These are phyloP conservation scores for Aspergillus nidulans DNA, from an alignment of 495 filamentous ascomycete species.

Conservation along the genomic window DNA sequence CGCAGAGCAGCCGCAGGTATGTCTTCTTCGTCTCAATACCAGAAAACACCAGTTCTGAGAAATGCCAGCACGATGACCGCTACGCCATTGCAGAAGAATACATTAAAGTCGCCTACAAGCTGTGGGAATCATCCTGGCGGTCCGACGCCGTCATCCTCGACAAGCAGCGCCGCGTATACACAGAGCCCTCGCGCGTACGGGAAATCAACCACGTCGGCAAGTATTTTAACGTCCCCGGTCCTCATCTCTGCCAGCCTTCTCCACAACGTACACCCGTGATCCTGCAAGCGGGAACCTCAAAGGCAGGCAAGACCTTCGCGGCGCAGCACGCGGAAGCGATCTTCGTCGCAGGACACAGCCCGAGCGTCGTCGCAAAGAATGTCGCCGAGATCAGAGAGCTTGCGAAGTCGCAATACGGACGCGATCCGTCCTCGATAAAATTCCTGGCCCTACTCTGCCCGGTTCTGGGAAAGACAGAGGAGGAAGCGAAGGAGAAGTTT, in stretches of 20 bases:
- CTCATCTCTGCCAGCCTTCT: constrained; percentile 59
- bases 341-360: constrained; percentile 48
- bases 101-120: constrained; percentile 63
- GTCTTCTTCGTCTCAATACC: neutral
- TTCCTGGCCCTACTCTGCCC: constrained; percentile 50
- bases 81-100: constrained; percentile 68
- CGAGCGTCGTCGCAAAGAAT: constrained; percentile 43
- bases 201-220: constrained; percentile 64
- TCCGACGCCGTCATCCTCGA: constrained; percentile 60
- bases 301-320: constrained; percentile 59
- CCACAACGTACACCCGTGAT: constrained; percentile 64
- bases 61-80: constrained; percentile 59
- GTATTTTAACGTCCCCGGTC: constrained; percentile 61
- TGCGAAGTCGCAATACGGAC: constrained; percentile 38
- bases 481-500: constrained; percentile 52
- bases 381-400: constrained; percentile 48
- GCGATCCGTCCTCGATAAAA: constrained; percentile 49
- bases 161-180: constrained; percentile 51
- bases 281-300: constrained; percentile 61
- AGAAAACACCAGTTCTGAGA: too few species aligned
- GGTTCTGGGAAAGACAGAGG: constrained; percentile 49
- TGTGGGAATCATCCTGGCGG: constrained; percentile 65
- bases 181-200: constrained; percentile 53
- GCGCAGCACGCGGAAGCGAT: constrained; percentile 56
- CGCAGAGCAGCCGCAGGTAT: constrained; percentile 46